These are phyloP conservation scores for Gonapodya sp. DNA, from an alignment of 192 early-diverging fungal species.

Conservation along the genomic window DNA sequence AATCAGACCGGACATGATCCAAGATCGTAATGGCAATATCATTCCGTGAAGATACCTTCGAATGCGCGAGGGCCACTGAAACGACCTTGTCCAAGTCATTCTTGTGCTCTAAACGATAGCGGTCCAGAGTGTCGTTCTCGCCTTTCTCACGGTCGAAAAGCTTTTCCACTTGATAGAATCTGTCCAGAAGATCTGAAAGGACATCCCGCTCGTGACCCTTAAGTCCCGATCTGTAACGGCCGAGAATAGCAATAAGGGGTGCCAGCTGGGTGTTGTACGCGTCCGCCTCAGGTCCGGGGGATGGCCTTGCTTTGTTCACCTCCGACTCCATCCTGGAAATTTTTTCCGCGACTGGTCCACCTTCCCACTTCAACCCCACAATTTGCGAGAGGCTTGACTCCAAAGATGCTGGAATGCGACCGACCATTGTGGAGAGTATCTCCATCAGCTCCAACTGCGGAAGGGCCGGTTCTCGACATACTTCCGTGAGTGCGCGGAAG, in stretches of 20 bases:
- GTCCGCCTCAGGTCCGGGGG: not conserved
- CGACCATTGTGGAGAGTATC: constrained; percentile 69
- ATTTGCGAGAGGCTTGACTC: constrained; percentile 43
- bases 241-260: constrained; percentile 58
- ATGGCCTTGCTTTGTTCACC: constrained; percentile 35
- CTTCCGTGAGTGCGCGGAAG: constrained; percentile 62
- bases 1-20: constrained; percentile 64
- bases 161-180: constrained; percentile 76
- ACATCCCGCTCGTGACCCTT: constrained; percentile 63
- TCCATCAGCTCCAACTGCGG: constrained; percentile 76
- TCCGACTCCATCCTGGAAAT: not conserved
- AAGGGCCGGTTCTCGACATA: constrained; percentile 64
- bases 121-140: constrained; percentile 3
- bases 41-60: constrained; percentile 63
- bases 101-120: constrained; percentile 44
- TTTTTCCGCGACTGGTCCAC: not conserved
- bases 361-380: constrained; percentile 13
- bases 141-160: constrained; percentile 55
- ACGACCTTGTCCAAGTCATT: constrained; percentile 63
- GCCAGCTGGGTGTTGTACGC: constrained; percentile 49
- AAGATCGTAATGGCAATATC: constrained; percentile 64
- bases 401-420: constrained; percentile 72
- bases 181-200: constrained; percentile 66
- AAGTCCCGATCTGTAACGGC: constrained; percentile 63
- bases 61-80: constrained; percentile 65